A percentile compares a stretch with the other conserved stretches of the same genome.
phyloP scores from a whole-genome alignment of 768 basidiomycete genomes.

The Mycena indigotica region DNA sequence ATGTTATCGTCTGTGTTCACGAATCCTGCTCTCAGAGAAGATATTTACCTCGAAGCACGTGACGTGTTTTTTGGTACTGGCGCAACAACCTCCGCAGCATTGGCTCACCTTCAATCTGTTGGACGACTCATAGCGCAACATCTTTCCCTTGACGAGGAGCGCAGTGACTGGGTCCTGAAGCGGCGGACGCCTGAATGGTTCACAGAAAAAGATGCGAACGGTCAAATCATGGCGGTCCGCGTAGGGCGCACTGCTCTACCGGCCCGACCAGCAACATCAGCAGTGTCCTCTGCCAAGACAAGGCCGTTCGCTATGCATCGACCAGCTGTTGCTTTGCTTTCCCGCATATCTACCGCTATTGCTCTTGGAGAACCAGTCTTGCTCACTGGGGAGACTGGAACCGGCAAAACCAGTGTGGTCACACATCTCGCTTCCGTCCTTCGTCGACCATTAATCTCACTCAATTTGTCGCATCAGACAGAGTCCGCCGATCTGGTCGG shows the following conservation, averaged over 20 bases:
- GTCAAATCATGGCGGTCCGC: constrained; percentile 54
- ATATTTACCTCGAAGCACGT: constrained; percentile 83
- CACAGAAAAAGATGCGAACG: constrained; percentile 68
- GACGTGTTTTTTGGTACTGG: constrained; percentile 91
- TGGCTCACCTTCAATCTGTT: constrained; percentile 50
- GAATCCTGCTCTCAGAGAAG: constrained; percentile 79
- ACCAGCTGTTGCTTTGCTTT: constrained; percentile 78
- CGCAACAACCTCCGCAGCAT: constrained; percentile 52
- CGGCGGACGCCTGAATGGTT: constrained; percentile 68
- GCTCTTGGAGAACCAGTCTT: constrained; percentile 80
- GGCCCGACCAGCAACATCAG: constrained; percentile 43
- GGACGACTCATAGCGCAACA: constrained; percentile 58
- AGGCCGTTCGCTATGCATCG: constrained; percentile 88
- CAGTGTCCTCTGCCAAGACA: constrained; percentile 33
- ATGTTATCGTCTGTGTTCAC: constrained; percentile 55
- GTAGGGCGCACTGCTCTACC: constrained; percentile 65
- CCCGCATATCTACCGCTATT: constrained; percentile 75
- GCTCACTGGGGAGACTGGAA: constrained; percentile 97
- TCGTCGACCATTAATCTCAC: constrained; percentile 73
- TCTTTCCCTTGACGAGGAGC: constrained; percentile 69
- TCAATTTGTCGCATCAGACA: constrained; percentile 96
- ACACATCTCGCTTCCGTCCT: constrained; percentile 85
- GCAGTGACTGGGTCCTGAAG: constrained; percentile 69
- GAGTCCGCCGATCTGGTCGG: constrained; percentile 93
- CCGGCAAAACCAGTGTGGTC: constrained; percentile 93